These are phyloP conservation scores for Metschnikowia vanudenii DNA, from an alignment of 805 yeast species.

Conservation along the genomic window DNA sequence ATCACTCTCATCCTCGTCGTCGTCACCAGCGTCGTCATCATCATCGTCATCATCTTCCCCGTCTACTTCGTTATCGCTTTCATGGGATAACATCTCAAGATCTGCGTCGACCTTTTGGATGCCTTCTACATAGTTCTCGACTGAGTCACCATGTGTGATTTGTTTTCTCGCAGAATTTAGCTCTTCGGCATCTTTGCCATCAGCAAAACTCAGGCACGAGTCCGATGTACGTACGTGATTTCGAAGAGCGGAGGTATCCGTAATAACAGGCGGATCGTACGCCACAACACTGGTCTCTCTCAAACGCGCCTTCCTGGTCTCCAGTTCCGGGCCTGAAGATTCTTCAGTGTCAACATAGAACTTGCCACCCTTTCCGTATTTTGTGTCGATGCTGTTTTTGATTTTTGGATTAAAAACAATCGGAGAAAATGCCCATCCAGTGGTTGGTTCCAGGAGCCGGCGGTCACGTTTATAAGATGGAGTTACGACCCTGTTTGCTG, in stretches of 20 bases:
- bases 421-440: slow-evolving; percentile 73
- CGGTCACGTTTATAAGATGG: slow-evolving; percentile 1
- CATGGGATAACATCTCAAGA: neutral
- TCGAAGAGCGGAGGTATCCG: neutral
- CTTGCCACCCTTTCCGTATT: slow-evolving; percentile 88
- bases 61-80: slow-evolving; percentile 1
- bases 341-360: slow-evolving; percentile 59
- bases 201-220: neutral
- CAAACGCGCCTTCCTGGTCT: slow-evolving; percentile 7
- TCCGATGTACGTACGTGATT: neutral
- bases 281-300: slow-evolving; percentile 18
- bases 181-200: neutral
- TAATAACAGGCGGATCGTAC: neutral
- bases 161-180: neutral
- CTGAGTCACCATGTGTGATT: neutral
- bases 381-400: slow-evolving; percentile 73
- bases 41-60: slow-evolving; percentile 12
- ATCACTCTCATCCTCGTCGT: slow-evolving; percentile 19
- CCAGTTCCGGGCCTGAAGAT: slow-evolving; percentile 14
- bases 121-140: neutral
- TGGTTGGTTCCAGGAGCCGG: slow-evolving; percentile 6
- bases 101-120: neutral
- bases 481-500: neutral
- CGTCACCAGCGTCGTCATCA: slow-evolving; percentile 11
- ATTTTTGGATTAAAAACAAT: slow-evolving; percentile 78